phyloP scores from a whole-genome alignment of 306 rosid species.

The Cyamopsis tetragonoloba region DNA sequence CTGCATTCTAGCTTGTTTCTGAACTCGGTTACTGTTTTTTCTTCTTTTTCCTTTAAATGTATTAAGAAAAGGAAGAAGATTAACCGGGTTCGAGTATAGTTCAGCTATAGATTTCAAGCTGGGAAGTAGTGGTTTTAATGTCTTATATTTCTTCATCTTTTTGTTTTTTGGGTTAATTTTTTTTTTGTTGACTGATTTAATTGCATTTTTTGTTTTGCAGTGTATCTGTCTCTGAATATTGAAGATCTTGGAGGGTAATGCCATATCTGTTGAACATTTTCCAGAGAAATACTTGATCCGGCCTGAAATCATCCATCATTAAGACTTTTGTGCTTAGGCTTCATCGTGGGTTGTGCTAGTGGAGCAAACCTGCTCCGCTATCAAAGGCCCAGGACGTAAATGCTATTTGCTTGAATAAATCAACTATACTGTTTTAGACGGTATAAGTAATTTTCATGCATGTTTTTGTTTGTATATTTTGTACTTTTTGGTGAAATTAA shows the following conservation, averaged over 20 bases:
- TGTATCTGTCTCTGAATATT: conserved; percentile 18
- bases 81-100: not conserved
- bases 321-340: not conserved
- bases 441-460: not conserved
- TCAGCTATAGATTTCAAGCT: not conserved
- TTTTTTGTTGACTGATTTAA: not conserved
- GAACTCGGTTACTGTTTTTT: not conserved
- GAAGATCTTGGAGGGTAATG: conserved; percentile 47
- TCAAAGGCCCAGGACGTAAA: not conserved
- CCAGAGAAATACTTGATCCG: conserved; percentile 38
- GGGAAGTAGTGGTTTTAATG: not conserved
- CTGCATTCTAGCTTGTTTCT: conserved; percentile 1
- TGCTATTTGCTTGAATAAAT: not conserved
- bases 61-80: not conserved
- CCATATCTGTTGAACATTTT: conserved; percentile 22
- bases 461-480: not conserved
- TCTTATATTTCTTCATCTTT: conserved; percentile 25
- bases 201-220: conserved; percentile 32
- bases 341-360: not conserved
- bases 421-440: not conserved
- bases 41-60: not conserved
- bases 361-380: not conserved
- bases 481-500: not conserved
- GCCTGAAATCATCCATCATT: conserved; percentile 16
- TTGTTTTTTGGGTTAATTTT: not conserved